A percentile compares a stretch with the other conserved stretches of the same genome.
Conservation (phyloP, 441 rosid species). For the Erodium trifolium region DNA sequence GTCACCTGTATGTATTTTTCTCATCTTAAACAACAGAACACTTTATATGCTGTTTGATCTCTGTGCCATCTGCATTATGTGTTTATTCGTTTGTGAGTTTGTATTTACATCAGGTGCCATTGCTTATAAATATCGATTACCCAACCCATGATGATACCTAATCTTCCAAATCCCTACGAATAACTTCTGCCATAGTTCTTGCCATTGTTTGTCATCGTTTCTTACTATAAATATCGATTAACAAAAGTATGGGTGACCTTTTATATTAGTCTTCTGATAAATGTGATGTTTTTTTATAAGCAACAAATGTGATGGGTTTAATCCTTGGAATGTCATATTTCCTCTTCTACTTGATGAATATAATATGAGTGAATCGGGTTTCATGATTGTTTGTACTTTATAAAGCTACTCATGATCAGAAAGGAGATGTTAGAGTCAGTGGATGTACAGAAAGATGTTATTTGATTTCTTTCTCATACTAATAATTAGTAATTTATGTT, state of each 20-base stretch:
- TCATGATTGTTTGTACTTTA: neutral
- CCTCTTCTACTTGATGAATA: neutral
- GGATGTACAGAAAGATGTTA: neutral
- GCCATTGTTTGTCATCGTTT: neutral
- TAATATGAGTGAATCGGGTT: neutral
- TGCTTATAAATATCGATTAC: neutral
- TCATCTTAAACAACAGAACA: constrained; percentile 17
- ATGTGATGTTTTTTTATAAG: no score
- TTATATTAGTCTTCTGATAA: neutral
- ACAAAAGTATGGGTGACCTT: neutral
- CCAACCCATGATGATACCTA: no score
- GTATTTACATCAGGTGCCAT: constrained; percentile 3
- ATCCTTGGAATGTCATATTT: neutral
- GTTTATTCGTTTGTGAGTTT: constrained; percentile 5
- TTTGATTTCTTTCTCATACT: neutral
- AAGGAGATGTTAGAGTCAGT: neutral
- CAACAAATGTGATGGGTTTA: neutral
- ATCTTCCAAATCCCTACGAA: no score
- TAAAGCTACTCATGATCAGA: neutral
- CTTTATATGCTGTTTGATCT: neutral
- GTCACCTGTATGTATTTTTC: constrained; percentile 85
- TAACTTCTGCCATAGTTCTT: no score
- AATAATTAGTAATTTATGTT: neutral
- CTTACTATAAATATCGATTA: no score
- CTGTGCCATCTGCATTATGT: neutral